Evolutionary conservation across 306 rosid genomes (phyloP), one percentile per base, ranked within the genome.

Genomic region (Quercus dentata): DNA sequence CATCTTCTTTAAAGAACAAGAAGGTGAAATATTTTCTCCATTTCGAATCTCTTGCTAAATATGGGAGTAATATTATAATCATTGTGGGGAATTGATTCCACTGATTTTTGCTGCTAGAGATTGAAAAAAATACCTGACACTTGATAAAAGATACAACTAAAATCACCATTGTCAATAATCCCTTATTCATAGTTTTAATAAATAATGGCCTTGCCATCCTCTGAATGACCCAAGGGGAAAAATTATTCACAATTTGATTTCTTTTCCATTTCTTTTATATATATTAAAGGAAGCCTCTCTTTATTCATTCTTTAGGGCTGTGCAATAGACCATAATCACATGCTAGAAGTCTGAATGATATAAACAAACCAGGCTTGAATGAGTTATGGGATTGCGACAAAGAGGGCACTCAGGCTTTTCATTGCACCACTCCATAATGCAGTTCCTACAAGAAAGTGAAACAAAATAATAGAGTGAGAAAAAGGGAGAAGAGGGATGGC

Each of bases 331-430:
- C 7, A 23, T 0, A 74, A 54, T 30, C 74, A 79, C 73, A 82
- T 59, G 78, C 92, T 86, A 95, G 93, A 93, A 96, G 84, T 96
- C 99, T 5, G 98, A 96, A 86, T 91, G 97, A 87, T 90, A 93
- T 51, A 93, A 83, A 86, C 97, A 93, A 59, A 96, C 98, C 54
- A 96, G 85, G 86, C 87, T 91, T 8, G 99, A 89, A 89, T 96
- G 99, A 57, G 97, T 90, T 76, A 90, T 82, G 69, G 94, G 93
- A 61, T 97, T 88, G 63, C 99, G 97, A 87, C 99, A 92, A 67
- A 95, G 98, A 38, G 99, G 99, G 80, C 98, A 95, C 87, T 95
- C 98, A n/a, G 96, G 98, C 86, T 95, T 95, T 86, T 95, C 99
- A 20, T 95, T 95, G 91, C 99, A 92, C 99, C 99, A 92, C 83